phyloP scores from a whole-genome alignment of 805 yeast genomes.

The Candida lessepsii region DNA sequence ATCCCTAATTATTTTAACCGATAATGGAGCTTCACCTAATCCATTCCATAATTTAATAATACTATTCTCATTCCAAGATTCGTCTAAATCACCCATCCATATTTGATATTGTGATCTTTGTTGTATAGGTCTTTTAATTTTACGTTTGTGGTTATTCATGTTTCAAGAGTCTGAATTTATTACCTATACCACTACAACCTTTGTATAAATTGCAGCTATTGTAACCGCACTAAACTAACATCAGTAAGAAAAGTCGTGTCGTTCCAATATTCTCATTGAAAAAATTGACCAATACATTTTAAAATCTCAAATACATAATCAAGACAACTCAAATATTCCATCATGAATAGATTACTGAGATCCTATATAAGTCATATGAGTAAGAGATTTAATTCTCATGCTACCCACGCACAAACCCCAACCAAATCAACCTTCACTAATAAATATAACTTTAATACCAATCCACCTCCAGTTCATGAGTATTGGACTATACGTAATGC shows the following conservation, averaged over 20 bases:
- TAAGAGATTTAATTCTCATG: conserved; percentile 15
- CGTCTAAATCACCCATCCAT: conserved; percentile 93
- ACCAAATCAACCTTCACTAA: conserved; percentile 36
- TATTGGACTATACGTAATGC: conserved; percentile 44
- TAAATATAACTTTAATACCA: conserved; percentile 40
- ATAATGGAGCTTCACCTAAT: conserved; percentile 59
- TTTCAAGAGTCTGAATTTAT: not conserved
- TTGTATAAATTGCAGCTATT: not conserved
- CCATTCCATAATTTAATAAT: conserved; percentile 68
- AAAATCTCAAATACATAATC: not conserved
- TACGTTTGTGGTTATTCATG: conserved; percentile 1
- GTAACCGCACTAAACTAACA: not conserved
- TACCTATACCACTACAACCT: not conserved
- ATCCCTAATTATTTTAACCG: conserved; percentile 72
- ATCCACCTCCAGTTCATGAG: conserved; percentile 46
- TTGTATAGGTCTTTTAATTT: conserved; percentile 1
- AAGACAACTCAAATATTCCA: not conserved
- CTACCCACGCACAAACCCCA: conserved; percentile 17
- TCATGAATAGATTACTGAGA: conserved; percentile 11
- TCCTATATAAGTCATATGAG: not conserved
- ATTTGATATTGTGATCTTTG: conserved; percentile 36
- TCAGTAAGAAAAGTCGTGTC: no score
- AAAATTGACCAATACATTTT: conserved; percentile 5
- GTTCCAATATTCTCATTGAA: not conserved
- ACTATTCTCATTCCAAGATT: conserved; percentile 72